Evolutionary conservation across 257 asterid species (phyloP), one percentile per base, ranked within the genome.

Genomic region (Nicotiana benthamiana): DNA sequence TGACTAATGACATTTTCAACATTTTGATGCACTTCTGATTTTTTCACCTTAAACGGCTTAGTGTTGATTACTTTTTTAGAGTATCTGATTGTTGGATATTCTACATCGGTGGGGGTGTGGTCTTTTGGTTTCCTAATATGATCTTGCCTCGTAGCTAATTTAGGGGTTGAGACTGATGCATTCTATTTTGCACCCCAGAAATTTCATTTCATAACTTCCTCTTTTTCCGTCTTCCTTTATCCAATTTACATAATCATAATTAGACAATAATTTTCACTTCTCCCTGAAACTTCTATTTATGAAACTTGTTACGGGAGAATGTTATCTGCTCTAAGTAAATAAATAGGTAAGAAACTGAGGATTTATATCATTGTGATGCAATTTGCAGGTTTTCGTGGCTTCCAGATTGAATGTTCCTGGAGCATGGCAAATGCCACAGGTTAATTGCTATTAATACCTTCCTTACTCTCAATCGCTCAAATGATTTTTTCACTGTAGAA

Each of bases 381-480:
- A 60, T 84, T 40, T 87, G 54, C 97, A 95, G 99, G 93, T 95
- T 81, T 95, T 95, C 86, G 98, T 95, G 82, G 99, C 99, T 28
- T 95, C 99, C 75, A 88, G 93, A 89, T 79, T 95, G 88, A 95
- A 95, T 84, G 98, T 95, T 83, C 99, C 99, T 32, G 99, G 99
- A 88, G 99, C 99, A 60, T 95, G 99, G 99, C 99, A 95, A 89
- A 95, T 95, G 99, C 98, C 99, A 79, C 99, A 95, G 99, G 99
- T 93, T 87, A 85, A 43, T 32, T 82, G 22, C 16, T 27, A 48
- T 22, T 13, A 59, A 1, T 20, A 17, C 1, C 12, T 60, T 40
- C 27, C 40, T 56, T 78, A 46, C 67, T 28, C n/a, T 77, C 24
- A 59, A 77, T 0, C 60, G n/a, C 3, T 56, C 24, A 53, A 26